Percentiles rank a stretch among this genome's conserved stretches.
Evolutionary conservation across 2,329 filamentous ascomycete genomes (phyloP).

Genomic region (Tolypocladium album): DNA sequence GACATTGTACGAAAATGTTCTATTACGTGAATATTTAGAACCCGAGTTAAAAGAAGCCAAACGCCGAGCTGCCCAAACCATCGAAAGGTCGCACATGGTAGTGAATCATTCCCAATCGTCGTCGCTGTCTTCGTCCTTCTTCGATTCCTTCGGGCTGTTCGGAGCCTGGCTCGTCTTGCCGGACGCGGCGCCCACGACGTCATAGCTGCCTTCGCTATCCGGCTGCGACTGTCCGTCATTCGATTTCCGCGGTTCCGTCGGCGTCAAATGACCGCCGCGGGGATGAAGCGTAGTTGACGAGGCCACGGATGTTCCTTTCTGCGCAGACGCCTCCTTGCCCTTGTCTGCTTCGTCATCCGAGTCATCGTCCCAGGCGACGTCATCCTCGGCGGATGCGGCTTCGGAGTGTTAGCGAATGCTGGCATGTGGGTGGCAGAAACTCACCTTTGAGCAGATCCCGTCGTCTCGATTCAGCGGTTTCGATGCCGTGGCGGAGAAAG

Average conservation of each 20-base stretch:
- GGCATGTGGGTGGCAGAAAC: slow-evolving; percentile 11
- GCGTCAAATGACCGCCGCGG: slow-evolving; percentile 42
- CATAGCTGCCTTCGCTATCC: slow-evolving; percentile 93
- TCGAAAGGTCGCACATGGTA: slow-evolving; percentile 3
- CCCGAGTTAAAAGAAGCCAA: slow-evolving; percentile 13
- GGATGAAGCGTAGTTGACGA: slow-evolving; percentile 54
- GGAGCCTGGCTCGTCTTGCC: slow-evolving; percentile 71
- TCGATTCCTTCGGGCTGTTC: slow-evolving; percentile 47
- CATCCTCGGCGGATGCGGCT: slow-evolving; percentile 62
- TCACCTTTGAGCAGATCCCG: slow-evolving; percentile 85
- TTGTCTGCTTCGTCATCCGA: slow-evolving; percentile 38
- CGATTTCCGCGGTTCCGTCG: slow-evolving; percentile 57
- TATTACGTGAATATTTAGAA: slow-evolving; percentile 1
- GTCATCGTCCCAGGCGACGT: slow-evolving; percentile 63
- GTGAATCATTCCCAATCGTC: slow-evolving; percentile 8
- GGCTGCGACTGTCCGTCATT: slow-evolving; percentile 84
- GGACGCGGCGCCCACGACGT: slow-evolving; percentile 72
- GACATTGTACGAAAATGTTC: slow-evolving; percentile 7
- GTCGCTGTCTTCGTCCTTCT: slow-evolving; percentile 34
- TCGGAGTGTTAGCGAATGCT: slow-evolving; percentile 1
- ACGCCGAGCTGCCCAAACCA: slow-evolving; percentile 19
- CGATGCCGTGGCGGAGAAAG: slow-evolving; percentile 83
- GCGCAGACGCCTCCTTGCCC: slow-evolving; percentile 11
- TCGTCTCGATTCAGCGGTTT: slow-evolving; percentile 81
- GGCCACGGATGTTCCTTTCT: slow-evolving; percentile 36